Evolutionary conservation across 1,284 basidiomycete genomes (phyloP), one percentile per base, ranked within the genome.

Genomic region (Boletus sp.): DNA sequence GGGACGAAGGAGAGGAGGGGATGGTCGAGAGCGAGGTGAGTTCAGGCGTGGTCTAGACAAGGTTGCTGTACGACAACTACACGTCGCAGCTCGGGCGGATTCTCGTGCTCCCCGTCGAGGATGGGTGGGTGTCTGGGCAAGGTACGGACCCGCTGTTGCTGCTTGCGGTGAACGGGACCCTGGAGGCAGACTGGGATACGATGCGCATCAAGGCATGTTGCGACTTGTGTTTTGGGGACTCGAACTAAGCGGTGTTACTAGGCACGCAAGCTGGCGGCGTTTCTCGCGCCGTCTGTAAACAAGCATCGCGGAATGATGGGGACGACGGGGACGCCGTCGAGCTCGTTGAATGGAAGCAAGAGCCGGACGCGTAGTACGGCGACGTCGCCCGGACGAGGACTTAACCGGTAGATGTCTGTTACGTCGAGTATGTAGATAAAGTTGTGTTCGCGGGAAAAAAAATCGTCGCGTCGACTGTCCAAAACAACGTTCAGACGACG

Each of bases 11-110:
- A 4, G 62, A 58, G 26, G 84, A n/a, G n/a, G n/a, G 83, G 19
- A 82, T 83, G 77, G 80, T 81, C 4, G 85, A 88, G 51, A 81
- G 82, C 59, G 86, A 88, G 75, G 86, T 87, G 36, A 16, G 64
- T 51, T 14, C n/a, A n/a, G n/a, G n/a, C n/a, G n/a, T n/a, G n/a
- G n/a, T n/a, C n/a, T n/a, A n/a, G n/a, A n/a, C n/a, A n/a, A n/a
- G n/a, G n/a, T n/a, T 8, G 5, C 22, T 41, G 44, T 45, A 50
- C 38, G 43, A 46, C 45, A 37, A 30, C 29, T 27, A 26, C 38
- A 41, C 30, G 38, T 12, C 35, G 40, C 41, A 89, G 84, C 69
- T 87, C 26, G 87, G 87, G 14, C 76, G 80, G 34, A 76, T 89
- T 27, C 68, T 85, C 10, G 84, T 88, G 8, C 59, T 86, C 8